A percentile compares a stretch with the other conserved stretches of the same genome.
phyloP scores from a whole-genome alignment of 257 asterid species.

The Buddleja alternifolia region DNA sequence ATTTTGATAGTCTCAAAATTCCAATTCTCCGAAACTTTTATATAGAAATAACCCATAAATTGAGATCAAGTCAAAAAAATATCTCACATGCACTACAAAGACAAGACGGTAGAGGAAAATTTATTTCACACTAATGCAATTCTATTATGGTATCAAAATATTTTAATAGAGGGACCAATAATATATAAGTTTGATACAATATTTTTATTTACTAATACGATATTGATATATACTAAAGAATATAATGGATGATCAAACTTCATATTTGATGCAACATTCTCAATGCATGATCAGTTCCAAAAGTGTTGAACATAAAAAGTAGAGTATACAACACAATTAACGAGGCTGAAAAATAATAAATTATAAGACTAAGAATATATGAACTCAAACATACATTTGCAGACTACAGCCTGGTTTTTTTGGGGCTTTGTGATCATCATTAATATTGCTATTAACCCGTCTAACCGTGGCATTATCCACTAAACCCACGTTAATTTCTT shows the following conservation, averaged over 20 bases:
- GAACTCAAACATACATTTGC: not conserved
- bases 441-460: not conserved
- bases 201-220: too few species aligned
- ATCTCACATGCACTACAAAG: too few species aligned
- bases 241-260: not conserved
- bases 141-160: too few species aligned
- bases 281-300: constrained; percentile 14
- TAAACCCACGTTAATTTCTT: not conserved
- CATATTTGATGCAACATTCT: not conserved
- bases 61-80: too few species aligned
- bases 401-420: constrained; percentile 13
- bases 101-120: too few species aligned
- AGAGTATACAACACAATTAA: constrained; percentile 18
- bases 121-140: too few species aligned
- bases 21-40: too few species aligned
- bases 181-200: not conserved
- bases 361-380: not conserved
- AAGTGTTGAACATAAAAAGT: not conserved
- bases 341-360: constrained; percentile 15
- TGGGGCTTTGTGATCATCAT: constrained; percentile 1
- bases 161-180: too few species aligned
- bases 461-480: not conserved
- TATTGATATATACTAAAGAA: not conserved
- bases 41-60: too few species aligned
- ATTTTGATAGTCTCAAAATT: too few species aligned